These are phyloP conservation scores for Monosporascus sp. DNA, from an alignment of 2,329 filamentous ascomycete genomes.

Conservation along the genomic window DNA sequence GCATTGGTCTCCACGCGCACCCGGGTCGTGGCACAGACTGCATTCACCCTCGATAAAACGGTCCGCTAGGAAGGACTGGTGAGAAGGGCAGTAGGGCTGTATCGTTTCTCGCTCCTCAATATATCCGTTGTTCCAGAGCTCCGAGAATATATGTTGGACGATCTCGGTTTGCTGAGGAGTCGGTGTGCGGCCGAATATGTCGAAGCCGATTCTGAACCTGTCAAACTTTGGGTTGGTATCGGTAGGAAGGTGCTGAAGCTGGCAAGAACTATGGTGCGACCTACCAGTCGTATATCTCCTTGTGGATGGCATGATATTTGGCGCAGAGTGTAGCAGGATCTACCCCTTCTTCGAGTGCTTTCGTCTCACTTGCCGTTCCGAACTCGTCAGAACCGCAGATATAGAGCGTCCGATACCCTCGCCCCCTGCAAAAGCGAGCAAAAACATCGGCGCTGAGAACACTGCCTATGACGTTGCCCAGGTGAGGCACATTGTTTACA, in stretches of 20 bases:
- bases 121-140: constrained; percentile 83
- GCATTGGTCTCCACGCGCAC: constrained; percentile 55
- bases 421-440: constrained; percentile 12
- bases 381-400: constrained; percentile 11
- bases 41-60: constrained; percentile 79
- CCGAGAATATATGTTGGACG: constrained; percentile 82
- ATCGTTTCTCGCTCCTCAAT: constrained; percentile 81
- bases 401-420: constrained; percentile 10
- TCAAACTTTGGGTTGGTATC: constrained; percentile 86
- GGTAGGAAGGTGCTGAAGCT: not conserved
- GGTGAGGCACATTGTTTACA: constrained; percentile 50
- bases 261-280: not conserved
- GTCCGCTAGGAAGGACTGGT: constrained; percentile 75
- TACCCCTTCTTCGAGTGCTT: constrained; percentile 9
- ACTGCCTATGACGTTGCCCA: constrained; percentile 43
- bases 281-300: constrained; percentile 78
- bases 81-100: constrained; percentile 84
- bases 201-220: constrained; percentile 94
- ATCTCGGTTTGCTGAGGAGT: constrained; percentile 87
- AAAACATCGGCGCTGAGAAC: constrained; percentile 49
- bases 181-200: constrained; percentile 90
- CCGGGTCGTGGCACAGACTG: constrained; percentile 65
- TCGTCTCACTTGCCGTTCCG: constrained; percentile 10
- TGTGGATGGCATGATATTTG: constrained; percentile 50
- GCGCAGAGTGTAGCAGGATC: constrained; percentile 10